These are phyloP conservation scores for Nicotiana benthamiana DNA, from an alignment of 257 asterid genomes.

Conservation along the genomic window DNA sequence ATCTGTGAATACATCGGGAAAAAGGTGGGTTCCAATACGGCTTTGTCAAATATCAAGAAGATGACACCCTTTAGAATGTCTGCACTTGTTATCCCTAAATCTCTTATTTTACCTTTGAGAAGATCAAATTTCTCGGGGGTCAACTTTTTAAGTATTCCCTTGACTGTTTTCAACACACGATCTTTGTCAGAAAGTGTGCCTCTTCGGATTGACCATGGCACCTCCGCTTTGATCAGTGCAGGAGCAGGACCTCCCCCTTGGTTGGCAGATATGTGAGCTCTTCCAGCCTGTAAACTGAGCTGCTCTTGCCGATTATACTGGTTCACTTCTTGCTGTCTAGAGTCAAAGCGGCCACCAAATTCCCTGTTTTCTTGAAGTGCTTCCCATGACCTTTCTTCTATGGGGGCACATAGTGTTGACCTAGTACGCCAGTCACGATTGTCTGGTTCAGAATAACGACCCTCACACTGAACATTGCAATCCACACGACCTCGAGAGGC, in stretches of 20 bases:
- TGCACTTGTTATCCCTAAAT: slow-evolving; percentile 17
- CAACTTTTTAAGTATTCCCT: slow-evolving; percentile 24
- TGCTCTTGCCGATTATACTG: slow-evolving; percentile 27
- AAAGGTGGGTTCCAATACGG: slow-evolving; percentile 17
- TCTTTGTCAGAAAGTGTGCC: slow-evolving; percentile 16
- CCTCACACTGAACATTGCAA: slow-evolving; percentile 43
- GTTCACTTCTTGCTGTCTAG: slow-evolving; percentile 7
- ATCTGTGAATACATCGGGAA: slow-evolving; percentile 24
- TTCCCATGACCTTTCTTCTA: slow-evolving; percentile 42
- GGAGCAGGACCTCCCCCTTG: slow-evolving; percentile 39
- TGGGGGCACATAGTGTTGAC: slow-evolving; percentile 29
- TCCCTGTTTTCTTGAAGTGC: slow-evolving; percentile 36
- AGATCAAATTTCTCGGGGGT: slow-evolving; percentile 24
- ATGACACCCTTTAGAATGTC: slow-evolving; percentile 19
- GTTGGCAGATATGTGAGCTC: slow-evolving; percentile 47
- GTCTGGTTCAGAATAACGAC: slow-evolving; percentile 62
- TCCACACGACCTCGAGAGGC: slow-evolving; percentile 68
- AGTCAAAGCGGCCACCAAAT: not conserved
- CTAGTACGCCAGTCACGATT: slow-evolving; percentile 57
- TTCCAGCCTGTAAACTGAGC: slow-evolving; percentile 23
- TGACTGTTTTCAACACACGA: slow-evolving; percentile 19
- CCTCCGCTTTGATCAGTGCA: slow-evolving; percentile 19
- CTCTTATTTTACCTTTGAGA: slow-evolving; percentile 14
- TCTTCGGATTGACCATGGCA: slow-evolving; percentile 17
- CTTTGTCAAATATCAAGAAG: slow-evolving; percentile 15